phyloP scores from a whole-genome alignment of 2,329 filamentous ascomycete species.

The Arthrocladium fulminans region DNA sequence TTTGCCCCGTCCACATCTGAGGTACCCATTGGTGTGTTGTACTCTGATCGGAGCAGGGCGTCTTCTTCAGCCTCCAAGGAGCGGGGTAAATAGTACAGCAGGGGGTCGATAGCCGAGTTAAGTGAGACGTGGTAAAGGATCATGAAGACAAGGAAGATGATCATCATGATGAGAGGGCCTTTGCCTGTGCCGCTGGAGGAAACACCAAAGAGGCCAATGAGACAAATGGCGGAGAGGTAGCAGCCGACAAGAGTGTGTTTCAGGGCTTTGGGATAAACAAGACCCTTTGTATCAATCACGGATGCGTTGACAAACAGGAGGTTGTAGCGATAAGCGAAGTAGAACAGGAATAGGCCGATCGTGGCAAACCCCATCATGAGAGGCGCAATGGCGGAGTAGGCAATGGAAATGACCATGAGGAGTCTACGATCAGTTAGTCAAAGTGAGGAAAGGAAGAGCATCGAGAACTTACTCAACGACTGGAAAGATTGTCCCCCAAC shows the following conservation, averaged over 20 bases:
- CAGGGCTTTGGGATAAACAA: conserved; percentile 77
- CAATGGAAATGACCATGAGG: conserved; percentile 51
- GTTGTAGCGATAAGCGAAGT: conserved; percentile 84
- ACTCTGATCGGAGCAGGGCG: conserved; percentile 29
- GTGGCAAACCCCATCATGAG: conserved; percentile 75
- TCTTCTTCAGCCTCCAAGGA: conserved; percentile 55
- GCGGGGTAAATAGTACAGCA: conserved; percentile 70
- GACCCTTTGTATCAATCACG: conserved; percentile 74
- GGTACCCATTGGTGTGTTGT: conserved; percentile 28
- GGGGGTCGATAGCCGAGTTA: conserved; percentile 62
- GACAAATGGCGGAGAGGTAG: conserved; percentile 71
- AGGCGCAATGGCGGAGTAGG: conserved; percentile 79
- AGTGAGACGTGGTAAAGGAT: conserved; percentile 65
- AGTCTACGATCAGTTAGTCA: conserved; percentile 7
- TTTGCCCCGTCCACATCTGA: conserved; percentile 25
- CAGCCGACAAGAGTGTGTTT: conserved; percentile 77
- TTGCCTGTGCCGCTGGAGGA: conserved; percentile 52
- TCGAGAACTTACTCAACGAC: conserved; percentile 59
- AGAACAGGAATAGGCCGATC: conserved; percentile 69
- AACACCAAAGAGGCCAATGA: conserved; percentile 76
- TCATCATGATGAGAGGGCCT: conserved; percentile 65
- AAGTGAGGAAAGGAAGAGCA: neutral
- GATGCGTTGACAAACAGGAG: conserved; percentile 78
- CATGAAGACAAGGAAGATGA: conserved; percentile 66
- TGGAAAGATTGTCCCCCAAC: conserved; percentile 77